A percentile compares a stretch with the other conserved stretches of the same genome.
Evolutionary conservation across 1,139 yeast species (phyloP).

Genomic region (Yamadazyma epiphylla): DNA sequence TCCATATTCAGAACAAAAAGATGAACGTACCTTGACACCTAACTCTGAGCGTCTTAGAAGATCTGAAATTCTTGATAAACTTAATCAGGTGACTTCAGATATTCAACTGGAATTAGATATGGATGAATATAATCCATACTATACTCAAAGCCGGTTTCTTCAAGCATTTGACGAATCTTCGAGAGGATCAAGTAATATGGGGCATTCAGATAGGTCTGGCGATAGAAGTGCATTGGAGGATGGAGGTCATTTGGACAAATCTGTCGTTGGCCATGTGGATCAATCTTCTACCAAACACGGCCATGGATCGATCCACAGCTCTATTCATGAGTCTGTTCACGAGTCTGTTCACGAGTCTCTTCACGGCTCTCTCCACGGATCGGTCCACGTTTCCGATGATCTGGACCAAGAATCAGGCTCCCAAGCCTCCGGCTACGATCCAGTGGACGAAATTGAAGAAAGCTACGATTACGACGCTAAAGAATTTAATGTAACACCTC

Average conservation of each 20-base stretch:
- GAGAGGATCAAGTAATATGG: slow-evolving; percentile 1
- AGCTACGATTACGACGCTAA: slow-evolving; percentile 6
- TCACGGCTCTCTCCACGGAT: too few species aligned
- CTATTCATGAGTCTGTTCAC: too few species aligned
- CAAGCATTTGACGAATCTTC: slow-evolving; percentile 6
- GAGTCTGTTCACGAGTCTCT: too few species aligned
- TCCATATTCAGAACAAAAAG: slow-evolving; percentile 4
- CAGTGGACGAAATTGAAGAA: slow-evolving; percentile 12
- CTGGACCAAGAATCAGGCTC: slow-evolving; percentile 6
- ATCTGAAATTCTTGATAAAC: slow-evolving; percentile 36
- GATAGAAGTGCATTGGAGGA: slow-evolving; percentile 1
- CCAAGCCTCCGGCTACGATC: slow-evolving; percentile 6
- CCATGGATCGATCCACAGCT: too few species aligned
- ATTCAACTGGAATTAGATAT: slow-evolving; percentile 30
- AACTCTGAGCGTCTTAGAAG: slow-evolving; percentile 23
- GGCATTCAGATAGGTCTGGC: slow-evolving; percentile 3
- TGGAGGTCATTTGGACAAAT: slow-evolving; percentile 1
- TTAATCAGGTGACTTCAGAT: slow-evolving; percentile 39
- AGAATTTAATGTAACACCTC: slow-evolving; percentile 24
- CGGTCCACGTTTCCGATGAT: slow-evolving; percentile 2
- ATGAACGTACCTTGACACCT: slow-evolving; percentile 8
- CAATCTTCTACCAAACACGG: not conserved
- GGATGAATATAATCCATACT: slow-evolving; percentile 17
- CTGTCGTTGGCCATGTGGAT: not conserved
- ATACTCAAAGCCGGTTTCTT: slow-evolving; percentile 6